Conservation (phyloP, 768 basidiomycete genomes). For the Russula compacta region DNA sequence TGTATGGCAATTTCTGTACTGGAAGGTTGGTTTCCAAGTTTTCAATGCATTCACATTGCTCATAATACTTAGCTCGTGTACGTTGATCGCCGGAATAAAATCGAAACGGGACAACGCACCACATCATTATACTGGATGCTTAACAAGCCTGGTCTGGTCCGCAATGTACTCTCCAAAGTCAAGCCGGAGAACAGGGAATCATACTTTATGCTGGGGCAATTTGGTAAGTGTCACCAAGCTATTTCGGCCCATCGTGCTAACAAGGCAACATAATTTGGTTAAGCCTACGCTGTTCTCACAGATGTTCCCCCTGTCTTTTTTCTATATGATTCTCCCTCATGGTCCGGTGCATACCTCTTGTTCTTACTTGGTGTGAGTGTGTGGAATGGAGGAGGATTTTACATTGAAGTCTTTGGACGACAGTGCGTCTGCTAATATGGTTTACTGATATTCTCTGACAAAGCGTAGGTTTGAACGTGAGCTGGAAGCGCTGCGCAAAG, state of each 20-base stretch:
- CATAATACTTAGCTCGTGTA: slow-evolving; percentile 57
- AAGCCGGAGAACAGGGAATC: slow-evolving; percentile 53
- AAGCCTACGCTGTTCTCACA: slow-evolving; percentile 79
- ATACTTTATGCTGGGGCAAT: slow-evolving; percentile 80
- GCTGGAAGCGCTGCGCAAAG: slow-evolving; percentile 81
- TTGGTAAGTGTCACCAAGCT: slow-evolving; percentile 37
- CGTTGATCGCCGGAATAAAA: slow-evolving; percentile 80
- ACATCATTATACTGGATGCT: slow-evolving; percentile 86
- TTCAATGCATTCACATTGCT: not conserved
- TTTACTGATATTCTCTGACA: not conserved
- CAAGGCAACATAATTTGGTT: not conserved
- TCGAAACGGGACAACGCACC: slow-evolving; percentile 82
- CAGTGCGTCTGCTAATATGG: slow-evolving; percentile 50
- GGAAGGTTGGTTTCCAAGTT: slow-evolving; percentile 51
- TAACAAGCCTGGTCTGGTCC: slow-evolving; percentile 80
- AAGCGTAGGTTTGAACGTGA: slow-evolving; percentile 77
- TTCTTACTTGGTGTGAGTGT: slow-evolving; percentile 78
- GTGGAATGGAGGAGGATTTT: slow-evolving; percentile 95
- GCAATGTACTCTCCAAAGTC: slow-evolving; percentile 54
- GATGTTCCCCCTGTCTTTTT: slow-evolving; percentile 79
- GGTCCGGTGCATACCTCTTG: slow-evolving; percentile 72
- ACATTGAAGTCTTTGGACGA: slow-evolving; percentile 94
- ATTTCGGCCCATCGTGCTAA: slow-evolving; percentile 2
- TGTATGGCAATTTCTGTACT: slow-evolving; percentile 89
- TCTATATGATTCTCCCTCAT: slow-evolving; percentile 69